These are phyloP conservation scores for Magnolia sinica DNA, from an alignment of 164 flowering plant genomes.

Conservation along the genomic window DNA sequence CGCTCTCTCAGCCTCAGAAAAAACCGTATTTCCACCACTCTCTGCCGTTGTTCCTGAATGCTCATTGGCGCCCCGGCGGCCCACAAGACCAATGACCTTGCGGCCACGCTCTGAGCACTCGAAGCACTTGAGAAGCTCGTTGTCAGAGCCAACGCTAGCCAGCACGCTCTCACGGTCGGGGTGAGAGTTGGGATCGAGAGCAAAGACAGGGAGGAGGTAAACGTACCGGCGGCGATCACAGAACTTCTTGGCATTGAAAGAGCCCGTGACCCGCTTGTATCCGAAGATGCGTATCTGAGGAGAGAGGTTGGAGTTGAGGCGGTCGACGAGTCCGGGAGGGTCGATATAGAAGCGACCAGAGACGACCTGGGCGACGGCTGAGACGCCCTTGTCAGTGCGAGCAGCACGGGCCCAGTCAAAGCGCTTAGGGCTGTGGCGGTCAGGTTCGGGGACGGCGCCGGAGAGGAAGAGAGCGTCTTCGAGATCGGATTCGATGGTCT, in stretches of 20 bases:
- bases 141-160: slow-evolving; percentile 75
- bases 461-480: slow-evolving; percentile 80
- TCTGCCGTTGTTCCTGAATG: slow-evolving; percentile 12
- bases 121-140: slow-evolving; percentile 74
- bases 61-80: slow-evolving; percentile 26
- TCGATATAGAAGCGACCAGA: slow-evolving; percentile 87
- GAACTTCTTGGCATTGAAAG: slow-evolving; percentile 87
- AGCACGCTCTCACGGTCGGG: slow-evolving; percentile 78
- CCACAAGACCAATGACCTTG: slow-evolving; percentile 73
- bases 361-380: slow-evolving; percentile 92
- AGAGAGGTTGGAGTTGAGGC: slow-evolving; percentile 60
- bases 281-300: slow-evolving; percentile 80
- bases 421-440: slow-evolving; percentile 55
- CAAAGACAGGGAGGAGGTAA: slow-evolving; percentile 91
- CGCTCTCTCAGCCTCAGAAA: not conserved
- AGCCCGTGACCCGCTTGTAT: slow-evolving; percentile 60
- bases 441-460: slow-evolving; percentile 75
- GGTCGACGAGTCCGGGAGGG: slow-evolving; percentile 74
- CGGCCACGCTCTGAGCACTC: slow-evolving; percentile 91
- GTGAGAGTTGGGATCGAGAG: slow-evolving; percentile 75
- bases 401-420: slow-evolving; percentile 94
- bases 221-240: slow-evolving; percentile 94
- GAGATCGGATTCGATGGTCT: slow-evolving; percentile 93
- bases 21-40: not conserved
- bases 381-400: slow-evolving; percentile 96